A percentile compares a stretch with the other conserved stretches of the same genome.
These are phyloP conservation scores for Castanea crenata DNA, from an alignment of 306 rosid species.

Conservation along the genomic window DNA sequence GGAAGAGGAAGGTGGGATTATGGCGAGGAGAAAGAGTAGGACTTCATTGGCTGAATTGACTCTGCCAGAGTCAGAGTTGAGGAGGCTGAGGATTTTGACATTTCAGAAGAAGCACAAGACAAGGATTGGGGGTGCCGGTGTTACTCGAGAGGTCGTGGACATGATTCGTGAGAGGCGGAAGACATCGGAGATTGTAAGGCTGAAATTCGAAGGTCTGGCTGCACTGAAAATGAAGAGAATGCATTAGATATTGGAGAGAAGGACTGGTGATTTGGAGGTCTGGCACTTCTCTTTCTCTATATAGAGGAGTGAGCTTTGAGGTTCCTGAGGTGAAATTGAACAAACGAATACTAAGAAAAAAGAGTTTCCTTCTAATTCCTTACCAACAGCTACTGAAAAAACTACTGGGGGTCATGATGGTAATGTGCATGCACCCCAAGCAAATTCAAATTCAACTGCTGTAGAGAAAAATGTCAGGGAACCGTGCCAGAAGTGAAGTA, in stretches of 20 bases:
- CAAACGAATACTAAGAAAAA: conserved; percentile 48
- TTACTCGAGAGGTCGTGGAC: too few relatives aligned
- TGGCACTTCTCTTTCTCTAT: conserved; percentile 86
- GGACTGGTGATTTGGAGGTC: conserved; percentile 98
- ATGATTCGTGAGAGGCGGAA: too few relatives aligned
- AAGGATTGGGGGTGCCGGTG: conserved; percentile 76
- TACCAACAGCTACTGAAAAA: conserved; percentile 32
- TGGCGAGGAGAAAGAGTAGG: conserved; percentile 42
- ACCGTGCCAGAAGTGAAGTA: conserved; percentile 50
- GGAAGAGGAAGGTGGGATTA: conserved; percentile 33
- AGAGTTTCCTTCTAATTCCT: conserved; percentile 31
- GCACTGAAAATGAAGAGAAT: too few relatives aligned
- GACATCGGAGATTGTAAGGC: too few relatives aligned
- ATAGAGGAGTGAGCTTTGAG: conserved; percentile 94
- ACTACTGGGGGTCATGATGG: conserved; percentile 21
- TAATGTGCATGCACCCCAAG: conserved; percentile 23
- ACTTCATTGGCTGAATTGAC: conserved; percentile 81
- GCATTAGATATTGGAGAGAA: too few relatives aligned
- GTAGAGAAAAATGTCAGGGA: conserved; percentile 34
- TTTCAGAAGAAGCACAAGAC: conserved; percentile 94
- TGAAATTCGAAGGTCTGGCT: too few relatives aligned
- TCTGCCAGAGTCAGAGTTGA: conserved; percentile 87
- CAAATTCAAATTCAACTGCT: conserved; percentile 34
- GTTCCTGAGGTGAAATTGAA: conserved; percentile 56
- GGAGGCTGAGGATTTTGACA: conserved; percentile 73